Base-by-base conservation (phyloP, 2,329 filamentous ascomycete species). In the Penicillium sp. region DNA sequence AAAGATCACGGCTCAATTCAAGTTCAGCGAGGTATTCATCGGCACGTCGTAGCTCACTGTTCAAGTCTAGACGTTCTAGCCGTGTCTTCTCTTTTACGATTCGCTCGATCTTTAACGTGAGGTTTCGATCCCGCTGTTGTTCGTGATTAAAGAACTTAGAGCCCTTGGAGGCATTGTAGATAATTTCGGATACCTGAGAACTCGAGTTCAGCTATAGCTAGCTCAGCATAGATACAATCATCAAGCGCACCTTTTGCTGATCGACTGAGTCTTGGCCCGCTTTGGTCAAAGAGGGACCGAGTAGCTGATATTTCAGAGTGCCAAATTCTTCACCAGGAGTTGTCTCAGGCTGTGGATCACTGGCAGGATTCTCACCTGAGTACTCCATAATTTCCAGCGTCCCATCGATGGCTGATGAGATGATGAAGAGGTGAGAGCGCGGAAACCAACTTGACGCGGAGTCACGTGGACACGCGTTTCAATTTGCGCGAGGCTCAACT, bases 101-200 rank as follows among this genome's bases (percentile, higher is more conserved):
- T 40, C 84, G 82, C 50, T 87, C 84, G 64, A 97, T 97, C 72
- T 96, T 97, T 53, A 86, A 80, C 0, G 93, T 97, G 21, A 97
- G 82, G 42, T 84, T 81, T 65, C 88, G 87, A 77, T 97, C 93
- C 65, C 87, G 88, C 54, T 77, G 81, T 70, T 96, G 88, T 72
- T 99, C 94, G 56, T 92, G 90, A 63, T 88, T 90, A 81, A 97
- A 99, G 77, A 88, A 99, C 71, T 96, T 97, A 62, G 91, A 96
- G 46, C 94, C 94, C 70, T 95, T 97, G 16, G 91, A 97, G 12
- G 92, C 91, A 72, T 96, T 91, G 76, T 97, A 97, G 57, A 99
- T 99, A 63, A 97, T 87, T 65, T 97, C 92, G 3, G 92, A 95
- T 47, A 99, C 91, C 86, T 88, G 45, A 47, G 16, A 29, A 25